These are phyloP conservation scores for Penicillium sp. DNA, from an alignment of 2,329 filamentous ascomycete genomes.

Conservation along the genomic window DNA sequence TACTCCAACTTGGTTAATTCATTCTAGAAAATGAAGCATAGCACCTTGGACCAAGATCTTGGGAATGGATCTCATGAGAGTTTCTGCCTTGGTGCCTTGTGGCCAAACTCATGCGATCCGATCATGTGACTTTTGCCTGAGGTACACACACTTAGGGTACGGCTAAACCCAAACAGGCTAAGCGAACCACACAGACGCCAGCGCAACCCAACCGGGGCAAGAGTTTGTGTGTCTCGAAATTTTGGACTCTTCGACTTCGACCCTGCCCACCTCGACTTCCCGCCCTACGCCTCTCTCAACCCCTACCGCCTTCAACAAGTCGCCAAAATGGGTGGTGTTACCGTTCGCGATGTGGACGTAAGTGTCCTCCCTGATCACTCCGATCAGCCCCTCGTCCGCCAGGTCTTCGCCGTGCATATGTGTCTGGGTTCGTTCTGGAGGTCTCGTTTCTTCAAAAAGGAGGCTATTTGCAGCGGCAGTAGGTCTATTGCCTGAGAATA, in stretches of 20 bases:
- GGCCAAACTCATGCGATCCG: neutral
- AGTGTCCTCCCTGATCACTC: slow-evolving; percentile 33
- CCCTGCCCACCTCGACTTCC: slow-evolving; percentile 38
- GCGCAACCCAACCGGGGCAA: slow-evolving; percentile 26
- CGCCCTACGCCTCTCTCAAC: slow-evolving; percentile 30
- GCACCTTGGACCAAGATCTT: no score
- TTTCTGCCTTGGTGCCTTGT: neutral
- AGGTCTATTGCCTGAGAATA: neutral
- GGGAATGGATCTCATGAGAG: no score
- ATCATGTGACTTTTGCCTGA: neutral
- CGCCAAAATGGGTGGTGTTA: slow-evolving; percentile 66
- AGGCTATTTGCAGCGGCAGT: neutral
- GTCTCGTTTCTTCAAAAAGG: neutral
- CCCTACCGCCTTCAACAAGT: slow-evolving; percentile 34
- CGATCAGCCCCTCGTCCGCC: slow-evolving; percentile 9
- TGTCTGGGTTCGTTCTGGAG: slow-evolving; percentile 18
- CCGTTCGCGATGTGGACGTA: slow-evolving; percentile 67
- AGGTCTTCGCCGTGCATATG: slow-evolving; percentile 14
- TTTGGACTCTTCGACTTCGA: slow-evolving; percentile 41
- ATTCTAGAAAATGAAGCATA: neutral
- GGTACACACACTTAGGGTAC: slow-evolving; percentile 36
- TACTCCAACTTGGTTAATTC: neutral
- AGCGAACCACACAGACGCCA: slow-evolving; percentile 41
- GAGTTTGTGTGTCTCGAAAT: slow-evolving; percentile 39
- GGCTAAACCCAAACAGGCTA: slow-evolving; percentile 43